Conservation (phyloP, 2,329 filamentous ascomycete species). For the Xylariaceae sp. region DNA sequence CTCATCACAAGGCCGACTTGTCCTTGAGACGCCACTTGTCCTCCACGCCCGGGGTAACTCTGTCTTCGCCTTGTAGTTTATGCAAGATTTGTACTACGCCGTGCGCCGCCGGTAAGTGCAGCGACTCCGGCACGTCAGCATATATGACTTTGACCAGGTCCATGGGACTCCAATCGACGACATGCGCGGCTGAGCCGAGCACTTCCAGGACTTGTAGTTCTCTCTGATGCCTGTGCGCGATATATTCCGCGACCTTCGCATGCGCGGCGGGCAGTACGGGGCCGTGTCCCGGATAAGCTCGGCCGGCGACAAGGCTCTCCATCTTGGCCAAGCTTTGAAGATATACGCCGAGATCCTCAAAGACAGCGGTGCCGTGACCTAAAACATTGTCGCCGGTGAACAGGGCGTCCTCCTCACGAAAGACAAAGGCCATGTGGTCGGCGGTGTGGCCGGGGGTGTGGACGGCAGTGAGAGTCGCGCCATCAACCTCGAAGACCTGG, state of each 20-base stretch:
- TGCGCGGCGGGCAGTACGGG: conserved; percentile 69
- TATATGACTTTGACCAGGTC: conserved; percentile 90
- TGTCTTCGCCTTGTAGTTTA: conserved; percentile 74
- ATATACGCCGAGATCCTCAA: conserved; percentile 71
- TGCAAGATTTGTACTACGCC: conserved; percentile 74
- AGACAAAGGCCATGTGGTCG: conserved; percentile 76
- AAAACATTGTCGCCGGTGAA: conserved; percentile 89
- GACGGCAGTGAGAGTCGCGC: conserved; percentile 32
- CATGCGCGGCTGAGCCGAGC: conserved; percentile 42
- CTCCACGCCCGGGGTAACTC: conserved; percentile 43
- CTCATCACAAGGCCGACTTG: conserved; percentile 43
- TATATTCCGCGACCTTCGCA: conserved; percentile 74
- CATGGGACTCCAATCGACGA: conserved; percentile 61
- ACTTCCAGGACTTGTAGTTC: conserved; percentile 73
- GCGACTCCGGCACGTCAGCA: conserved; percentile 66
- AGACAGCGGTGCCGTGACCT: conserved; percentile 81
- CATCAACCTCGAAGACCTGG: conserved; percentile 49
- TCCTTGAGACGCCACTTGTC: conserved; percentile 43
- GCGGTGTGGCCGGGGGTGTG: conserved; percentile 65
- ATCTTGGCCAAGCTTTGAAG: conserved; percentile 66
- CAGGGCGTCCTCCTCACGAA: conserved; percentile 76
- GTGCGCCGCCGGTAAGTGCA: conserved; percentile 71
- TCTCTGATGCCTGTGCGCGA: conserved; percentile 72
- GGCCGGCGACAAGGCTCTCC: conserved; percentile 59
- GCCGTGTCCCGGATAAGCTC: conserved; percentile 86